Evolutionary conservation across 306 rosid genomes (phyloP), one percentile per base, ranked within the genome.

Genomic region (Inga laurina): DNA sequence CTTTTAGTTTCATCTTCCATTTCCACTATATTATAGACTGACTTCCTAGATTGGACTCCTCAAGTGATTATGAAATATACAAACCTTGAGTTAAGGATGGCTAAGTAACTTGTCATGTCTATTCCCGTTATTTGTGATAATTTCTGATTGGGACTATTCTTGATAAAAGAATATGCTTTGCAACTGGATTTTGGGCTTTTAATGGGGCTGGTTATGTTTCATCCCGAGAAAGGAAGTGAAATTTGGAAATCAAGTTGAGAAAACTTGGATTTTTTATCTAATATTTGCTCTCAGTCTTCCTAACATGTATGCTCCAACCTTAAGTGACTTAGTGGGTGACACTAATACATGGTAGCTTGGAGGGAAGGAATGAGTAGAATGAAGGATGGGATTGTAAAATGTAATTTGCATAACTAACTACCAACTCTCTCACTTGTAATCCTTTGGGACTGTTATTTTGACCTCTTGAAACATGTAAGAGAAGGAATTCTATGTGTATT

Each of bases 231-330:
- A 62, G 34, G 41, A 35, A 7, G 46, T 39, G 44, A 73, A 82
- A 74, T 54, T 24, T 52, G 67, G 39, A 24, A 27, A 12, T 62
- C 0, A 10, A 16, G 8, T 12, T 12, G 3, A 62, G 69, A 62
- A 27, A 62, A 24, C 39, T 62, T 27, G 69, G 45, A 62, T 74
- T 79, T 39, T 48, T 45, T 52, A 57, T 57, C 73, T 67, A 48
- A 22, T 66, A 32, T 74, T 78, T 68, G 69, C 57, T 56, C 75
- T 75, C 52, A 48, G 46, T 76, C 69, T 81, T 78, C 74, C 41
- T 57, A 68, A 68, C 59, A 34, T 45, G 66, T 51, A 10, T 62
- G 79, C 64, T 86, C 75, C 51, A 68, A 62, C 71, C 39, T 49
- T 44, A 24, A 41, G 11, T 51, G 43, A n/a, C 57, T 48, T 57